Conservation (phyloP, 805 yeast species). For the Metschnikowia cerradonensis region DNA sequence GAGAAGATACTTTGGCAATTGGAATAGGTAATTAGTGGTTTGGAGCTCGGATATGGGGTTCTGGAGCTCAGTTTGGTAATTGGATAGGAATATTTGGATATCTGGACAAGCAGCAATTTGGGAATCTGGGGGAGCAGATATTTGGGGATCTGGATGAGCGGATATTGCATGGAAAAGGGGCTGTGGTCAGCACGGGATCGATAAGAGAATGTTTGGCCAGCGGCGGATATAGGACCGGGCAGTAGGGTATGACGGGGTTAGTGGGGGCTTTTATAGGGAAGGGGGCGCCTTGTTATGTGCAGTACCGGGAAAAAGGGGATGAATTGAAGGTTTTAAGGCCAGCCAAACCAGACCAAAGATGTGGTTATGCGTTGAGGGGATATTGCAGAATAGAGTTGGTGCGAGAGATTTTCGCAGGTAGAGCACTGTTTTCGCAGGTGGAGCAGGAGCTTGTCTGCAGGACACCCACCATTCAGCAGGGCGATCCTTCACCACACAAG, state of each 20-base stretch:
- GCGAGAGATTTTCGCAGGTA: slow-evolving; percentile 1
- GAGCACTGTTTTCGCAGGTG: not conserved
- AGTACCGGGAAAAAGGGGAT: not conserved
- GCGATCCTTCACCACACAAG: not conserved
- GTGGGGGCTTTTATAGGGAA: too few relatives aligned
- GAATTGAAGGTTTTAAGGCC: not conserved
- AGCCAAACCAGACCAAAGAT: not conserved
- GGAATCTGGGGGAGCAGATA: too few relatives aligned
- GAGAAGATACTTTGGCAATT: too few relatives aligned
- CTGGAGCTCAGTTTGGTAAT: too few relatives aligned
- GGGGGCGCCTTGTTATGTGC: not conserved
- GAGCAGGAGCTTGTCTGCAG: not conserved
- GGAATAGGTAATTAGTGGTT: too few relatives aligned
- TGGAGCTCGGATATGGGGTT: too few relatives aligned
- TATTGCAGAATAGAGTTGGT: not conserved
- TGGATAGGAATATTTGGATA: too few relatives aligned
- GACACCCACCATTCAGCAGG: not conserved
- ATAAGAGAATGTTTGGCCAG: not conserved
- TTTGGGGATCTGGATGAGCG: not conserved
- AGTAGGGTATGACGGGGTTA: not conserved
- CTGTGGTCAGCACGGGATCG: not conserved
- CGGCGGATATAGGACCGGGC: not conserved
- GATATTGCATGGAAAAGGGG: not conserved
- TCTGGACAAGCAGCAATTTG: too few relatives aligned
- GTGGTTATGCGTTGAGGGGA: not conserved